Base-by-base conservation (phyloP, 176 grass and related monocot species). In the Calamus simplicifolius region DNA sequence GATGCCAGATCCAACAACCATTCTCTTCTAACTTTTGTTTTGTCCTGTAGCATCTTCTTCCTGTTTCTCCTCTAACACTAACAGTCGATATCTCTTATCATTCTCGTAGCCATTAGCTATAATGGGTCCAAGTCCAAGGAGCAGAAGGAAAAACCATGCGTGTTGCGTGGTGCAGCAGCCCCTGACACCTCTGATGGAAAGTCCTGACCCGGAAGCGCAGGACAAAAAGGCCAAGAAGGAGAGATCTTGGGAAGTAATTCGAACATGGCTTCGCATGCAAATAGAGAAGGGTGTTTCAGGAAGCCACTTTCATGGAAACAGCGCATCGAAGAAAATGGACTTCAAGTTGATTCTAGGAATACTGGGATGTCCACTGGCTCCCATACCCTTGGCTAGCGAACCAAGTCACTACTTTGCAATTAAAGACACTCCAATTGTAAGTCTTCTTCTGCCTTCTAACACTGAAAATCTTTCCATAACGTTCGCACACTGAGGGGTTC, bases 371-470 rank as follows among this genome's bases (percentile, higher is more conserved):
- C 77, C 77, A 8, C 16, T 80, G 0, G 69, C 69, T 1, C 69
- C 77, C 2, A 73, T 80, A 6, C 77, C 77, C 8, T 29, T 73
- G 8, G 30, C 3, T 23, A 35, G 54, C 2, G 28, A 25, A 67
- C 30, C 57, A 59, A 65, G 27, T 55, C 49, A 68, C 8, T 43
- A 51, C 29, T 19, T 73, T 48, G 69, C 63, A 27, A 56, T 62
- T 29, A 80, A 73, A 52, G 59, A 63, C 16, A 59, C 17, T 50
- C 77, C 77, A 19, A 73, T 80, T 19, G 77, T 80, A 80, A 80
- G 31, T 54, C 1, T n/a, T 54, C 1, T n/a, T 2, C 16, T 26
- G 5, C 19, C 14, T 27, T 14, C 15, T 6, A 15, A 7, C 38
- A 1, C 12, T 15, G 7, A 0, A 0, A 21, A 1, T 21, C 54